phyloP scores from a whole-genome alignment of 202 grass and related monocot species.

The Setaria viridis region DNA sequence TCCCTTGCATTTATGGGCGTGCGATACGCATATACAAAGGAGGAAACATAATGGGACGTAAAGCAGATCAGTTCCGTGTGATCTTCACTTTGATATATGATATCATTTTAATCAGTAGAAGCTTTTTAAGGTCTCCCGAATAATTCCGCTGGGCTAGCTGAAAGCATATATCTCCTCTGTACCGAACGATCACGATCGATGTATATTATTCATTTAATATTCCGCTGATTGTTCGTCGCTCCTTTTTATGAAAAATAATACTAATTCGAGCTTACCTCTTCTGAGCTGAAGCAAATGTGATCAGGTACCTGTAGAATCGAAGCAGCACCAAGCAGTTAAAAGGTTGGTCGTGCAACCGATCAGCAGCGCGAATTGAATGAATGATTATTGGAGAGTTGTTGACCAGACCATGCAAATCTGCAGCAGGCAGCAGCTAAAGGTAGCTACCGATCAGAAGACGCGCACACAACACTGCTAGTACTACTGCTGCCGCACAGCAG shows the following conservation, averaged over 20 bases:
- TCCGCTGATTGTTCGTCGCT: too few relatives aligned
- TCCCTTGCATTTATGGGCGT: background rate
- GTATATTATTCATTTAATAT: too few relatives aligned
- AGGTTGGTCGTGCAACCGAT: background rate
- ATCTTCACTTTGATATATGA: background rate
- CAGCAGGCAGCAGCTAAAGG: background rate
- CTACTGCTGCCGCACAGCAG: background rate
- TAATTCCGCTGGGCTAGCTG: background rate
- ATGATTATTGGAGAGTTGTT: slow-evolving; percentile 26
- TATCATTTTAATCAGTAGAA: background rate
- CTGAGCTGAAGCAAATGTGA: background rate
- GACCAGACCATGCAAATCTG: background rate
- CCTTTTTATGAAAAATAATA: too few relatives aligned
- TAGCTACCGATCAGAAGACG: background rate
- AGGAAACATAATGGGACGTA: background rate
- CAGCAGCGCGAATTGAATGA: background rate
- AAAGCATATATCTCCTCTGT: background rate
- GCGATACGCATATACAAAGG: background rate
- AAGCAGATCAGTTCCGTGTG: too few relatives aligned
- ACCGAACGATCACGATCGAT: too few relatives aligned
- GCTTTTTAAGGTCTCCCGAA: background rate
- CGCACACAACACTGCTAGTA: background rate
- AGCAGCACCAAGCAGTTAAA: background rate
- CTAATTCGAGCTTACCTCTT: too few relatives aligned
- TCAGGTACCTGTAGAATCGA: background rate